Evolutionary conservation across 2,329 filamentous ascomycete genomes (phyloP).

Genomic region (Chaetomiaceae sp.): DNA sequence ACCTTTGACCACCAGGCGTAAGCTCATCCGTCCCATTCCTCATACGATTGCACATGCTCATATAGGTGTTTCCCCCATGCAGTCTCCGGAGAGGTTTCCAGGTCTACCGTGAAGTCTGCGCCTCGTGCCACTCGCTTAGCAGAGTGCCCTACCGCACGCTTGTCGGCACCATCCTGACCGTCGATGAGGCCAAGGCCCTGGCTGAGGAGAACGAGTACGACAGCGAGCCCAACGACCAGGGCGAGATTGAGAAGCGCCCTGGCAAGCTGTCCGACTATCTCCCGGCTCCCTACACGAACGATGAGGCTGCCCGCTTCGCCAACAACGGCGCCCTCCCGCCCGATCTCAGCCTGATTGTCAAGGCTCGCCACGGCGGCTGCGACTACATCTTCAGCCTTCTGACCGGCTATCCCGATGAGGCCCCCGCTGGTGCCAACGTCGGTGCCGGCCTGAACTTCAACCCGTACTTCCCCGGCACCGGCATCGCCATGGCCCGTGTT

Average conservation of each 20-base stretch:
- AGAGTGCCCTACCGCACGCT: slow-evolving; percentile 90
- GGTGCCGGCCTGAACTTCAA: slow-evolving; percentile 97
- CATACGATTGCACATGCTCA: slow-evolving; percentile 36
- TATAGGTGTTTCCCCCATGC: slow-evolving; percentile 8
- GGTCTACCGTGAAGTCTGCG: slow-evolving; percentile 98
- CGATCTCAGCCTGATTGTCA: slow-evolving; percentile 95
- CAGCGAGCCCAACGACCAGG: slow-evolving; percentile 94
- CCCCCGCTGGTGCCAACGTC: slow-evolving; percentile 81
- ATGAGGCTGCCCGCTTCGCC: slow-evolving; percentile 93
- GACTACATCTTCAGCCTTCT: slow-evolving; percentile 97
- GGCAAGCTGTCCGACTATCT: slow-evolving; percentile 99
- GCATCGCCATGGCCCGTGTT: slow-evolving; percentile 98
- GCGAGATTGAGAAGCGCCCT: slow-evolving; percentile 95
- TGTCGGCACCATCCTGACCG: slow-evolving; percentile 87
- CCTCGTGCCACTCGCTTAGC: slow-evolving; percentile 92
- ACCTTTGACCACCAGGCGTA: slow-evolving; percentile 97
- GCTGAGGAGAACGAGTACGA: slow-evolving; percentile 99
- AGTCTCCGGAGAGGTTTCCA: slow-evolving; percentile 98
- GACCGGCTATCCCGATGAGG: slow-evolving; percentile 95
- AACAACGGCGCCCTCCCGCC: slow-evolving; percentile 98
- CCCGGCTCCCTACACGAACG: slow-evolving; percentile 94
- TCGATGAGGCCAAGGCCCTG: slow-evolving; percentile 95
- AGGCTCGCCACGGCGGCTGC: slow-evolving; percentile 95
- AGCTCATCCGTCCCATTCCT: slow-evolving; percentile 38
- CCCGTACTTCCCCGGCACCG: slow-evolving; percentile 98